Conservation (phyloP, 345 rosid species). For the thale cress (Arabidopsis thaliana) region DNA sequence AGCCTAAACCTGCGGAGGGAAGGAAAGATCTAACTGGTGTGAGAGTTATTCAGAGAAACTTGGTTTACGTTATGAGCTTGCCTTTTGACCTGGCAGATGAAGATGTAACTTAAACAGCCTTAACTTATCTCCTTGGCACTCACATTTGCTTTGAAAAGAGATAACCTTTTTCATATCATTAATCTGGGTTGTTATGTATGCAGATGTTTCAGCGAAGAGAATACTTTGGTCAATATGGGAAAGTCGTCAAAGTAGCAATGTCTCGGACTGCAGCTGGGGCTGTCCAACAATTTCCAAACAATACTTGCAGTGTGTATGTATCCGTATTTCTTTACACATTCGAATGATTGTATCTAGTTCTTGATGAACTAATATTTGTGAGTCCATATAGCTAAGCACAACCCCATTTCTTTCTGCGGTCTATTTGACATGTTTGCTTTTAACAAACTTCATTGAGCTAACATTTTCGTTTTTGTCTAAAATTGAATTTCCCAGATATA, state of each 20-base stretch:
- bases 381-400: conserved; percentile 15
- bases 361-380: conserved; percentile 9
- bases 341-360: conserved; percentile 15
- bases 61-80: conserved; percentile 90
- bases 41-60: conserved; percentile 87
- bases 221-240: conserved; percentile 93
- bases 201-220: conserved; percentile 86
- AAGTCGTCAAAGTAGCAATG: conserved; percentile 89
- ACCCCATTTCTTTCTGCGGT: conserved; percentile 2
- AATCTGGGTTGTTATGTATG: conserved; percentile 28
- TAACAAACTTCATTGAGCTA: conserved; percentile 26
- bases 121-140: conserved; percentile 21
- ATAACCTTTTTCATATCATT: conserved; percentile 10
- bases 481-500: conserved; percentile 58
- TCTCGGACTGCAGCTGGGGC: conserved; percentile 85
- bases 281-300: conserved; percentile 85
- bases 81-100: conserved; percentile 93
- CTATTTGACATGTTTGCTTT: conserved; percentile 30
- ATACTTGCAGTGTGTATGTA: conserved; percentile 95
- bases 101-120: conserved; percentile 57
- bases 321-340: background rate
- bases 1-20: conserved; percentile 72
- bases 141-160: conserved; percentile 18
- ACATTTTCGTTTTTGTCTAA: background rate
- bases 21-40: conserved; percentile 88